These are phyloP conservation scores for Boletus pseudo-olivaceus DNA, from an alignment of 768 basidiomycete species.

Conservation along the genomic window DNA sequence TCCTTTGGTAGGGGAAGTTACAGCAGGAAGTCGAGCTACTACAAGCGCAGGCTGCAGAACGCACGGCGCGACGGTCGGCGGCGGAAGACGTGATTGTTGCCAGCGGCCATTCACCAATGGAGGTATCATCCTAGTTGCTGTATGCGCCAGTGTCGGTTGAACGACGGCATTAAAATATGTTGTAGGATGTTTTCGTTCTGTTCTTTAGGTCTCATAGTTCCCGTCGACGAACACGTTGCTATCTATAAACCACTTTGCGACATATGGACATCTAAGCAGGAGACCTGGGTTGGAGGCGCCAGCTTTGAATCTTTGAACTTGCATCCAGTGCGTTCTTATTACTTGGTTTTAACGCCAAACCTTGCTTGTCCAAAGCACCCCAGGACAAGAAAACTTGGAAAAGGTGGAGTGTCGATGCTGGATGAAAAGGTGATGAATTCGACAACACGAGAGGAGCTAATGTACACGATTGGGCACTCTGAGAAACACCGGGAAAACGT, in stretches of 20 bases:
- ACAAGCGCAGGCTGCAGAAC: slow-evolving; percentile 45
- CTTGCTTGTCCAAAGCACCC: not conserved
- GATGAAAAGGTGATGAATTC: not conserved
- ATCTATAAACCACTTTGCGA: not conserved
- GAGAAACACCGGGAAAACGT: no score
- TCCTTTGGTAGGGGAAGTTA: slow-evolving; percentile 46
- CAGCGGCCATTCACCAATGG: slow-evolving; percentile 31
- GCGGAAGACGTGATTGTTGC: slow-evolving; percentile 30
- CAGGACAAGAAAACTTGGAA: not conserved
- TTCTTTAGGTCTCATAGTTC: not conserved
- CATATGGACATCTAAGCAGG: not conserved
- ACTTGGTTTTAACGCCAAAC: not conserved
- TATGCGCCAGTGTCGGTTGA: not conserved
- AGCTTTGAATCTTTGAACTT: not conserved
- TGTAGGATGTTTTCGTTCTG: not conserved
- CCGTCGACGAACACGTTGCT: not conserved
- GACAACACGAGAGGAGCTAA: not conserved
- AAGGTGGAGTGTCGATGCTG: not conserved
- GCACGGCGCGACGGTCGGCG: slow-evolving; percentile 33
- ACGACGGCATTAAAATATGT: not conserved
- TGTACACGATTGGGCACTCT: not conserved
- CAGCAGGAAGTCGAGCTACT: slow-evolving; percentile 57
- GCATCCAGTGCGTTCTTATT: not conserved
- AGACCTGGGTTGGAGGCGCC: not conserved
- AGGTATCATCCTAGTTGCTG: slow-evolving; percentile 17